phyloP scores from a whole-genome alignment of 441 rosid genomes.

The Brassica hybrid region DNA sequence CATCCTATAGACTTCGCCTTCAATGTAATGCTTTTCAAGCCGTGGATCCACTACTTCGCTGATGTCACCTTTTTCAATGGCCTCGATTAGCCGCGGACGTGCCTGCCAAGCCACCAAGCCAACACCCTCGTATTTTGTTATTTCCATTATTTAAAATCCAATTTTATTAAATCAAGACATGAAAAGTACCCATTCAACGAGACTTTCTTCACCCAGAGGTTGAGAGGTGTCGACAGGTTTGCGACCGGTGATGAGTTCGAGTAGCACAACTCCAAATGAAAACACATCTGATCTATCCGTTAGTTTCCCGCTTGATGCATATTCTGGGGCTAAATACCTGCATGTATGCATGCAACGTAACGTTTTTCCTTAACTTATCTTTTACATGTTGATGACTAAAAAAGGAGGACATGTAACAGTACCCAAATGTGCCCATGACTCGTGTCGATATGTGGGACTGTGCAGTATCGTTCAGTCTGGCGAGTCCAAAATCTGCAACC shows the following conservation, averaged over 20 bases:
- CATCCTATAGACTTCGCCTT: slow-evolving; percentile 74
- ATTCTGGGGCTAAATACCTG: slow-evolving; percentile 92
- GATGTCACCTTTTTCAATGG: slow-evolving; percentile 69
- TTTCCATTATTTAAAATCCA: too few species aligned
- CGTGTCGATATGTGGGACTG: slow-evolving; percentile 89
- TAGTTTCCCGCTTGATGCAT: slow-evolving; percentile 86
- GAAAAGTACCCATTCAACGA: slow-evolving; percentile 84
- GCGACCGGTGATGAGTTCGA: slow-evolving; percentile 84
- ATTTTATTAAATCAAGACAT: neutral
- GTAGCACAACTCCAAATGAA: slow-evolving; percentile 88
- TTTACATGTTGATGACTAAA: too few species aligned
- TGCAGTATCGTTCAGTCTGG: slow-evolving; percentile 67
- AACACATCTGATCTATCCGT: slow-evolving; percentile 88
- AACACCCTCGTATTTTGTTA: neutral
- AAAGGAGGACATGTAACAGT: slow-evolving; percentile 20
- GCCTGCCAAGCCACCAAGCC: slow-evolving; percentile 53
- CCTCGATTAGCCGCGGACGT: slow-evolving; percentile 68
- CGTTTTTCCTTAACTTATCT: neutral
- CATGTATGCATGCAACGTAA: slow-evolving; percentile 27
- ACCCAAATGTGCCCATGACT: slow-evolving; percentile 97
- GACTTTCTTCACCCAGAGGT: slow-evolving; percentile 87
- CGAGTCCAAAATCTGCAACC: slow-evolving; percentile 98
- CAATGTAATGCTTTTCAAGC: slow-evolving; percentile 65
- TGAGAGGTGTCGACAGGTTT: slow-evolving; percentile 78
- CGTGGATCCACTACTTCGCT: slow-evolving; percentile 70